A percentile compares a stretch with the other conserved stretches of the same genome.
These are phyloP conservation scores for Solanum peruvianum DNA, from an alignment of 257 asterid species.

Conservation along the genomic window DNA sequence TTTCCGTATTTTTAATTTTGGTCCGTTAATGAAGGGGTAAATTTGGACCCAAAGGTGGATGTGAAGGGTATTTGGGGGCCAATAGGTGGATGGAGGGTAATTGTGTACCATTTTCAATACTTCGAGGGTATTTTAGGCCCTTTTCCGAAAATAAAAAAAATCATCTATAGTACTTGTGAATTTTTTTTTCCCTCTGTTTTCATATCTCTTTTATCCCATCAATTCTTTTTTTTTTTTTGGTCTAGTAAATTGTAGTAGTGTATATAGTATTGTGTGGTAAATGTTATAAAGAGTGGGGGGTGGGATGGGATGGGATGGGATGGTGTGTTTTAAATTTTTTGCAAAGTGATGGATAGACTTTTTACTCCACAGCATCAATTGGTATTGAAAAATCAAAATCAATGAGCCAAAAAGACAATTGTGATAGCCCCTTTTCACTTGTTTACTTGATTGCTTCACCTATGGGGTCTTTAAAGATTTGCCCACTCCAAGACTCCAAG, in stretches of 20 bases:
- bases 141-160: no score
- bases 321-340: neutral
- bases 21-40: no score
- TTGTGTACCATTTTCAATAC: no score
- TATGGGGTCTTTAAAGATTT: constrained; percentile 27
- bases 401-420: neutral
- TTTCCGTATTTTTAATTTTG: no score
- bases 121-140: no score
- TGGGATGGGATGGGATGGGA: neutral
- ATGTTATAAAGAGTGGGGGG: neutral
- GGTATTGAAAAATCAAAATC: neutral
- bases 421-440: neutral
- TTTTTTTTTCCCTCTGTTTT: neutral
- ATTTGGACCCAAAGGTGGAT: no score
- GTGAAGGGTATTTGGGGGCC: no score
- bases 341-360: constrained; percentile 3
- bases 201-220: neutral
- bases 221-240: neutral
- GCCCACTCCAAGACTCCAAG: constrained; percentile 57
- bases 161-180: neutral
- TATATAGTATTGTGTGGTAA: neutral
- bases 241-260: neutral
- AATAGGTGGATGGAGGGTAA: no score
- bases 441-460: constrained; percentile 17
- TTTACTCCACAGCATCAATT: constrained; percentile 8